Conservation (phyloP, 805 yeast genomes). For the Spathaspora arborariae region DNA sequence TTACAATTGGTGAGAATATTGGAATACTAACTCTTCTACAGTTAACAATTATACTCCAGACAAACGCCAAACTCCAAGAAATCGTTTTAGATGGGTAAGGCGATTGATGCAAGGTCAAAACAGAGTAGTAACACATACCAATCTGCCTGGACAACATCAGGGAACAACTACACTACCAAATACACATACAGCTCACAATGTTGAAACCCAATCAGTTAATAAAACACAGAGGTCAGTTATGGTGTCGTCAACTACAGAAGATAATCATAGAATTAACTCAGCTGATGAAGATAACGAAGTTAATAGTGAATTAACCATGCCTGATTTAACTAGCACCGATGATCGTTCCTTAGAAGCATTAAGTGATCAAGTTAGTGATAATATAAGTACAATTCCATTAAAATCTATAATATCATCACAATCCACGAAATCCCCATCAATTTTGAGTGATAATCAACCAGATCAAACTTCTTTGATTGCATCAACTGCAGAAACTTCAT, state of each 20-base stretch:
- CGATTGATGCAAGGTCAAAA: conserved; percentile 28
- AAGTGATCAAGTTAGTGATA: conserved; percentile 23
- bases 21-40: background rate
- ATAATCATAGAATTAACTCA: background rate
- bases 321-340: background rate
- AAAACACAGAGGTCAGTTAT: background rate
- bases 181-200: background rate
- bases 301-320: background rate
- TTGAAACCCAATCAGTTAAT: background rate
- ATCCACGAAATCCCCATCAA: conserved; percentile 38
- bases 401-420: conserved; percentile 41
- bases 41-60: conserved; percentile 11
- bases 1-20: background rate
- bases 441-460: conserved; percentile 27
- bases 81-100: conserved; percentile 38
- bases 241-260: background rate
- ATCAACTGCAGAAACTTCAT: conserved; percentile 49
- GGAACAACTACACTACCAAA: background rate
- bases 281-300: background rate
- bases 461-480: conserved; percentile 34
- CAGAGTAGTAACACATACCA: conserved; percentile 1
- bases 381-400: conserved; percentile 46
- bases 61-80: conserved; percentile 25
- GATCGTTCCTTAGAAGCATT: background rate
- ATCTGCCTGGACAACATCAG: conserved; percentile 2